Base-by-base conservation (phyloP, 1,284 basidiomycete genomes). In the Thecaphora thlaspeos region DNA sequence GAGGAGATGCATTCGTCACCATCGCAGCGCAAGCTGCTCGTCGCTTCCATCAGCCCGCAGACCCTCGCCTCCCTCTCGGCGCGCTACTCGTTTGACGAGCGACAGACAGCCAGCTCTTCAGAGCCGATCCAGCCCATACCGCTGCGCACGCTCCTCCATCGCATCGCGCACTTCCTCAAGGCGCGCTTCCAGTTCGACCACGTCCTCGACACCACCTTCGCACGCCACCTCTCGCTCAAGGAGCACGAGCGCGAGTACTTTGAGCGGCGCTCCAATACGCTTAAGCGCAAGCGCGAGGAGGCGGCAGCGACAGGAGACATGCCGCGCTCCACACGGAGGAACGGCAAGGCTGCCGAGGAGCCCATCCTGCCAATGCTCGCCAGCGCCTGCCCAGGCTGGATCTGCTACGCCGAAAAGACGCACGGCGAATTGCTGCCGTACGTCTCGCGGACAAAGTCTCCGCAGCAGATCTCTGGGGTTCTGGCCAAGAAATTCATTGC, bases 371-470 rank as follows among this genome's bases (percentile, higher is more conserved):
- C 95, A 0, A 91, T 98, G 86, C 82, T 99, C 19, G 88, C 92
- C 3, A 92, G 90, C 65, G 91, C 94, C 12, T 98, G 95, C 80
- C 95, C 95, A 0, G 95, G 95, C 22, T 98, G 95, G 95, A 88
- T 98, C 51, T 98, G 94, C 79, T 98, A 97, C 75, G 94, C 93
- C 17, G 95, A 98, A 80, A 99, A 98, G 82, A 88, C 94, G 0
- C 94, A 96, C 44, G 65, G 55, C 37, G 93, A 95, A 77, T 87
- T 99, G 82, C 78, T 99, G 11, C 91, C 91, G 1, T 91, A 92
- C 70, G 87, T 99, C 53, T 85, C 88, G 41, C 82, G 82, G 23
- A 90, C 90, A 38, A 91, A 95, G 80, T 94, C 90, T 71, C 88
- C 91, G 10, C 93, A 97, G 78, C 92, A 92, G 70, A 83, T 95